Base-by-base conservation (phyloP, 106 monocot genomes). In the Dioscorea alata region DNA sequence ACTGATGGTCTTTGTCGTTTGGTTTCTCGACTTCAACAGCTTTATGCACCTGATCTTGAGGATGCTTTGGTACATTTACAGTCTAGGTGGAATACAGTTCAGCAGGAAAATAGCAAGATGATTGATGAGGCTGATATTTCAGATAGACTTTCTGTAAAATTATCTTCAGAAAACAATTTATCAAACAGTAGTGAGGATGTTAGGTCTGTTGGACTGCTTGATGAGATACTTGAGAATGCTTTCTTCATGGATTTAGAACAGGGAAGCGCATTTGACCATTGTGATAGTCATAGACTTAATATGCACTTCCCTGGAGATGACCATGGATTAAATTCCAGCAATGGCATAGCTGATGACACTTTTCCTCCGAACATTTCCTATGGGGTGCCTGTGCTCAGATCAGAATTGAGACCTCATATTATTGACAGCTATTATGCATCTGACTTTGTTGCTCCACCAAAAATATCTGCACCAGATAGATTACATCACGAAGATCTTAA, bases 201-300 rank as follows among this genome's bases (percentile, higher is more conserved):
- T 69, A 15, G 2, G 32, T 69, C 64, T 74, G 65, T 65, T 64
- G 92, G 96, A 51, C 63, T 97, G 16, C 79, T 97, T 65, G 92
- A 97, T 82, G 96, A 81, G 52, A 78, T 97, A 71, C 49, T 90
- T 66, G 97, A 99, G 63, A 84, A 99, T 87, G 88, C 85, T 61
- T 99, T 99, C 72, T 34, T 71, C 25, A 31, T 59, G 31, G 64
- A 67, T 65, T 66, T 23, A 34, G 66, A 69, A 24, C 42, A 65
- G 15, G n/a, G 24, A 22, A 6, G 32, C 48, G 18, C 68, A 14
- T 21, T 48, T 75, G 71, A 64, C 73, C 19, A 21, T 60, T 25
- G 71, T 42, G 49, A 60, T n/a, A 20, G 28, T 28, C 28, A 28
- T 69, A 14, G 52, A 64, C 33, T 63, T 12, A 14, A 68, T 58